Conservation (phyloP, 352 stramenopile species). For the Phytophthora syringae region DNA sequence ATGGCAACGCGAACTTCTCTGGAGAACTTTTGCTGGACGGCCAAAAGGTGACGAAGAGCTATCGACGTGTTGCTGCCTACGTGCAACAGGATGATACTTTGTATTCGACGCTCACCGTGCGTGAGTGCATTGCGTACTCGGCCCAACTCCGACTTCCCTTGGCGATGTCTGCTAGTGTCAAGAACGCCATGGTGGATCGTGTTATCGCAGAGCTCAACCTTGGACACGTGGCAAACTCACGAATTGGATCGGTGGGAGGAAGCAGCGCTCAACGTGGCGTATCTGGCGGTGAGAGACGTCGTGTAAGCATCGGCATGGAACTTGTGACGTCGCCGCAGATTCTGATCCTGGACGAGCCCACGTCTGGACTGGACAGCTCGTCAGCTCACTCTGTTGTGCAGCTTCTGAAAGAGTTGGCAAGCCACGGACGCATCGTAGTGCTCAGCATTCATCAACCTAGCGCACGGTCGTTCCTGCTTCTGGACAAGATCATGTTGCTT, state of each 20-base stretch:
- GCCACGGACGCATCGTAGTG: constrained; percentile 72
- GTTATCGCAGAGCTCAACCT: constrained; percentile 74
- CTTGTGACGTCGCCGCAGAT: constrained; percentile 89
- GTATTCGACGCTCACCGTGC: constrained; percentile 75
- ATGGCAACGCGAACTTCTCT: constrained; percentile 50
- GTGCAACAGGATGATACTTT: constrained; percentile 86
- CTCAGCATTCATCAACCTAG: constrained; percentile 89
- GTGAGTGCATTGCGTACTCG: constrained; percentile 81
- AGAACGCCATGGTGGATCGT: constrained; percentile 67
- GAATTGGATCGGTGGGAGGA: constrained; percentile 46
- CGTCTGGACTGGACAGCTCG: constrained; percentile 90
- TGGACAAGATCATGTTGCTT: constrained; percentile 91
- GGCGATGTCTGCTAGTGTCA: constrained; percentile 47
- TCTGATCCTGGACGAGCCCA: constrained; percentile 91
- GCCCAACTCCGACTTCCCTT: constrained; percentile 66
- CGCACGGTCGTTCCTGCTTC: constrained; percentile 87
- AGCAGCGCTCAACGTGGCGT: constrained; percentile 73
- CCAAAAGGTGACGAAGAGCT: constrained; percentile 52
- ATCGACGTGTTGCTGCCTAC: constrained; percentile 76
- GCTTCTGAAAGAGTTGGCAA: constrained; percentile 84
- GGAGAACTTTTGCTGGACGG: constrained; percentile 67
- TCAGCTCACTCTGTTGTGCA: constrained; percentile 86
- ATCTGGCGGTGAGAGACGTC: constrained; percentile 91
- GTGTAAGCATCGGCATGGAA: constrained; percentile 93
- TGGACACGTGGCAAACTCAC: constrained; percentile 55